A percentile compares a stretch with the other conserved stretches of the same genome.
phyloP scores from a whole-genome alignment of 164 flowering plant species.

The Sextonia rubra region DNA sequence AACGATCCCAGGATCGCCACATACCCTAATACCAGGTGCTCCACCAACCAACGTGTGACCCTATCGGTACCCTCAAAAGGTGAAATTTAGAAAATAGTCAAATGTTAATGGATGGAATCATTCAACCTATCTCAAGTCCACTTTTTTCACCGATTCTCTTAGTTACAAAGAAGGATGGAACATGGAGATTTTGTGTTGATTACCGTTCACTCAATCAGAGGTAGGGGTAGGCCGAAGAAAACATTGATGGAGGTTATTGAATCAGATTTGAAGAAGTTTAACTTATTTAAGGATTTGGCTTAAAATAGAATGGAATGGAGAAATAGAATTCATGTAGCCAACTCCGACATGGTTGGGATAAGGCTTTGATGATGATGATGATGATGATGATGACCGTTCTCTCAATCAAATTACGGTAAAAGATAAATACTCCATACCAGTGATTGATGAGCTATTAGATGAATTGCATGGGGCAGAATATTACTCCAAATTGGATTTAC shows the following conservation, averaged over 20 bases:
- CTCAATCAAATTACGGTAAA: background rate
- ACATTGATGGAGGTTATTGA: too few relatives aligned
- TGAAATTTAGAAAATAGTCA: background rate
- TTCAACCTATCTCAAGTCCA: background rate
- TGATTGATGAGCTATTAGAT: background rate
- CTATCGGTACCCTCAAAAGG: background rate
- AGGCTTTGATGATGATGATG: too few relatives aligned
- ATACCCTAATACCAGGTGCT: background rate
- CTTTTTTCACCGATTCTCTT: conserved; percentile 1
- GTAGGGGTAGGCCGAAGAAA: too few relatives aligned
- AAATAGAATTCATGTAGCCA: too few relatives aligned
- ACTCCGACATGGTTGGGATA: too few relatives aligned
- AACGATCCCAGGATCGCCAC: background rate
- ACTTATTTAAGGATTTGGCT: too few relatives aligned
- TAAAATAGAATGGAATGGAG: too few relatives aligned
- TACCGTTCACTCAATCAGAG: conserved; percentile 5
- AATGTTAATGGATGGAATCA: background rate
- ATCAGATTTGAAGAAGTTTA: too few relatives aligned
- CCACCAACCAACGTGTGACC: background rate
- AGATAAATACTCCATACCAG: background rate
- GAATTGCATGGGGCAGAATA: conserved; percentile 3
- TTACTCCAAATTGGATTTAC: background rate
- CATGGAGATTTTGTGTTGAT: background rate
- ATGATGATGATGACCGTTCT: too few relatives aligned
- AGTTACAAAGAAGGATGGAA: background rate